These are phyloP conservation scores for Phascolomyces articulosus DNA, from an alignment of 371 early-diverging fungal species.

Conservation along the genomic window DNA sequence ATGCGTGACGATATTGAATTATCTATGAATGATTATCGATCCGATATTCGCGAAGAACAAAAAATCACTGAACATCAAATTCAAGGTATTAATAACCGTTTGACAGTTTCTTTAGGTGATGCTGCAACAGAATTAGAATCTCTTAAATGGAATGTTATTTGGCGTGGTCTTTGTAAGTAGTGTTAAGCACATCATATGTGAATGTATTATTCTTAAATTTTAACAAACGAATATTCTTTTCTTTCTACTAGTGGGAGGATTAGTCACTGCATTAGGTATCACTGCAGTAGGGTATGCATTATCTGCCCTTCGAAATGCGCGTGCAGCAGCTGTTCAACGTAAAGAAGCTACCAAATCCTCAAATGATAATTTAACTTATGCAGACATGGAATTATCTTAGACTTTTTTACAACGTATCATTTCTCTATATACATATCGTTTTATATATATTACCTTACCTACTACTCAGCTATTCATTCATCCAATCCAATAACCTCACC, in stretches of 20 bases:
- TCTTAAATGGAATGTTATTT: slow-evolving; percentile 69
- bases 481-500: not conserved
- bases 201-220: not conserved
- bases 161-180: slow-evolving; percentile 60
- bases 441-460: not conserved
- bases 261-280: slow-evolving; percentile 18
- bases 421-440: not conserved
- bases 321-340: not conserved
- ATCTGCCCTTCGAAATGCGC: slow-evolving; percentile 7
- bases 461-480: no score
- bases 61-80: slow-evolving; percentile 71
- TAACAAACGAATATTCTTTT: not conserved
- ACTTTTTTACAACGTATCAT: not conserved
- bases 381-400: slow-evolving; percentile 21
- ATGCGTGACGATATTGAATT: slow-evolving; percentile 80
- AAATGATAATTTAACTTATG: slow-evolving; percentile 11
- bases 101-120: slow-evolving; percentile 71
- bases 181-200: not conserved
- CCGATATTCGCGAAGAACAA: slow-evolving; percentile 74
- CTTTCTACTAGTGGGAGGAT: slow-evolving; percentile 18
- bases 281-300: slow-evolving; percentile 18
- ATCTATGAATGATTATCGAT: slow-evolving; percentile 80
- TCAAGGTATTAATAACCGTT: slow-evolving; percentile 78
- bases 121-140: slow-evolving; percentile 82
- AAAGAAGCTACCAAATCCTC: not conserved